Conservation (phyloP, 306 rosid species). For the Vigna mungo region DNA sequence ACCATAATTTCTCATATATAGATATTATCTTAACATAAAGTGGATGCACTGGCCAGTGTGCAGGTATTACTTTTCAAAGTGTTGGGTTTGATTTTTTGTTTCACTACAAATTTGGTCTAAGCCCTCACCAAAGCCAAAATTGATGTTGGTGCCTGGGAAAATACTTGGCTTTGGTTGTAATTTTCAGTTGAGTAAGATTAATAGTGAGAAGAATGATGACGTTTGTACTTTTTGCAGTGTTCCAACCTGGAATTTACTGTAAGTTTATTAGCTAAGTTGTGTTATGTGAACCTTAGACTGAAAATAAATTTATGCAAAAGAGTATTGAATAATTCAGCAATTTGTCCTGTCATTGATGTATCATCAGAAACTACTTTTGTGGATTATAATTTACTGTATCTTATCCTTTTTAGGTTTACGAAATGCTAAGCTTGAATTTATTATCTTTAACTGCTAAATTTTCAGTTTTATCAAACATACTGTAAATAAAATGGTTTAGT, state of each 20-base stretch:
- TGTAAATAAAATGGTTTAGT: neutral
- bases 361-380: conserved; percentile 9
- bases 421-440: conserved; percentile 20
- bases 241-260: neutral
- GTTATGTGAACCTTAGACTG: conserved; percentile 12
- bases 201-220: neutral
- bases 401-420: neutral
- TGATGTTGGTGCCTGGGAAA: neutral
- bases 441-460: neutral
- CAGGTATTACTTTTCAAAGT: conserved; percentile 7
- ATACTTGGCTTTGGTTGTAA: conserved; percentile 54
- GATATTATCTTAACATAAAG: neutral
- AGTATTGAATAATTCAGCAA: conserved; percentile 14
- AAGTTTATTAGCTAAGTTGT: neutral
- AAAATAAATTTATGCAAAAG: conserved; percentile 13
- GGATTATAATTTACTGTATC: conserved; percentile 24
- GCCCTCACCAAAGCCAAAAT: conserved; percentile 19
- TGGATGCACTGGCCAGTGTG: neutral
- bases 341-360: conserved; percentile 16
- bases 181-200: conserved; percentile 13
- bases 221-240: neutral
- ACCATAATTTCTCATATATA: conserved; percentile 14
- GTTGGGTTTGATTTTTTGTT: conserved; percentile 3
- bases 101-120: conserved; percentile 3
- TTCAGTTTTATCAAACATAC: conserved; percentile 31